Conservation (phyloP, 2,329 filamentous ascomycete species). For the Elsinoe fawcettii region DNA sequence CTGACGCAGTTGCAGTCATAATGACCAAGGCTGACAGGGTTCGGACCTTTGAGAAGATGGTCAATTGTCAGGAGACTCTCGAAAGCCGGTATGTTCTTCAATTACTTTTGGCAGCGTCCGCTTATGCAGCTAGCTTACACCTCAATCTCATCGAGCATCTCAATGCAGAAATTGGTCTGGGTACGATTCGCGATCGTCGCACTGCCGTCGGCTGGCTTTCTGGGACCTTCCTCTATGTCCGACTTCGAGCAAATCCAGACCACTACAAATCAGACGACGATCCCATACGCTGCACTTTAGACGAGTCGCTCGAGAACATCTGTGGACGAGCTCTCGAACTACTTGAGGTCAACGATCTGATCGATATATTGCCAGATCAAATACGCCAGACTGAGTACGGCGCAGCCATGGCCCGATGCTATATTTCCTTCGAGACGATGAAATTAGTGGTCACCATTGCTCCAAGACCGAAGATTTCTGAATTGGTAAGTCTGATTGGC, state of each 20-base stretch:
- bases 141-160: slow-evolving; percentile 73
- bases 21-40: slow-evolving; percentile 63
- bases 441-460: slow-evolving; percentile 57
- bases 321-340: slow-evolving; percentile 60
- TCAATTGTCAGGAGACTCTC: slow-evolving; percentile 62
- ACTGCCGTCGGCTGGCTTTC: slow-evolving; percentile 67
- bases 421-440: slow-evolving; percentile 74
- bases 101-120: not conserved
- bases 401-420: slow-evolving; percentile 75
- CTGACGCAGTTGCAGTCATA: slow-evolving; percentile 67
- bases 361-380: slow-evolving; percentile 37
- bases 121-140: slow-evolving; percentile 50
- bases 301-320: slow-evolving; percentile 60
- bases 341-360: slow-evolving; percentile 53
- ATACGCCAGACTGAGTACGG: slow-evolving; percentile 65
- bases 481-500: slow-evolving; percentile 51
- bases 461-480: slow-evolving; percentile 52
- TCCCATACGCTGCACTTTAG: slow-evolving; percentile 43
- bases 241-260: slow-evolving; percentile 60
- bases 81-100: slow-evolving; percentile 54
- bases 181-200: slow-evolving; percentile 57
- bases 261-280: slow-evolving; percentile 60
- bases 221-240: slow-evolving; percentile 70
- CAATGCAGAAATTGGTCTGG: slow-evolving; percentile 74
- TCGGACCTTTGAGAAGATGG: slow-evolving; percentile 61